Conservation (phyloP, 176 grass and related monocot genomes). For the Oryza nivara region DNA sequence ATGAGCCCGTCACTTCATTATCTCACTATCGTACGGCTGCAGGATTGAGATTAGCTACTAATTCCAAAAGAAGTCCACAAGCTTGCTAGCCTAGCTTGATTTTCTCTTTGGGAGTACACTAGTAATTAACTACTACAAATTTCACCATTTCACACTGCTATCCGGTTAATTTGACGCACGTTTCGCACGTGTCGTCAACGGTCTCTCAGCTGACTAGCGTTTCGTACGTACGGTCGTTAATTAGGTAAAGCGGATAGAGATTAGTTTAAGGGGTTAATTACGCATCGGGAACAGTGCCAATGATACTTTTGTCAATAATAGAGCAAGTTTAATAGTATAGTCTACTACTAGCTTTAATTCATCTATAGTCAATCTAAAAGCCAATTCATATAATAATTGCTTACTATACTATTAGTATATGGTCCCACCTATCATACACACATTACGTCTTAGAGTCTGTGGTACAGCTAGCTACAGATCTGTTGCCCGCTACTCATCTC, state of each 20-base stretch:
- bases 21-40: neutral
- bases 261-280: neutral
- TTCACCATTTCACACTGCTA: neutral
- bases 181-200: constrained; percentile 4
- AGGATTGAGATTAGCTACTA: neutral
- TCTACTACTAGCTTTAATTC: no score
- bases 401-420: no score
- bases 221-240: neutral
- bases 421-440: no score
- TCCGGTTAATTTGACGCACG: neutral
- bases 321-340: no score
- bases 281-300: neutral
- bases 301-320: neutral
- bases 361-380: no score
- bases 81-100: neutral
- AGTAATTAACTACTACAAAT: neutral
- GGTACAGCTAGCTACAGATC: no score
- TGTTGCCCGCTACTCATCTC: no score
- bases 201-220: neutral
- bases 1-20: neutral
- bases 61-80: neutral
- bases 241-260: neutral
- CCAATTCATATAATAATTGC: no score
- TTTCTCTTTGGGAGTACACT: neutral
- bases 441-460: no score